Conservation (phyloP, 257 asterid genomes). For the Rauvolfia tetraphylla region DNA sequence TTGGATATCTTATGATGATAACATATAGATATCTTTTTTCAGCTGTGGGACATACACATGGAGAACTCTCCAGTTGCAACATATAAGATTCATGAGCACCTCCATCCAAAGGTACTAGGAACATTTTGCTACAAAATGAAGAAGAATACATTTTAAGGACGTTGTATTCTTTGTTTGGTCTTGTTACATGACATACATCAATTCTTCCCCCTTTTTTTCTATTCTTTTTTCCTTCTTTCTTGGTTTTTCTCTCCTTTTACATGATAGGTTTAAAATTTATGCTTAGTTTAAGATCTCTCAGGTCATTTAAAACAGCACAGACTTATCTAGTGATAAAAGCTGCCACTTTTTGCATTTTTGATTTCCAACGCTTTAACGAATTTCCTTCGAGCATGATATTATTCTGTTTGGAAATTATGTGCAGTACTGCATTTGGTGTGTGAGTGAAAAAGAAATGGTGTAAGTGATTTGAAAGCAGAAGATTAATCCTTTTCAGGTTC, state of each 20-base stretch:
- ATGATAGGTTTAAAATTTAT: background rate
- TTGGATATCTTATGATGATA: background rate
- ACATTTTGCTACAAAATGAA: constrained; percentile 8
- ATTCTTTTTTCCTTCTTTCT: background rate
- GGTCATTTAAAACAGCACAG: background rate
- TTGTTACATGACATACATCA: background rate
- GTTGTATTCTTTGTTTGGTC: background rate
- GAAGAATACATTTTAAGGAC: background rate
- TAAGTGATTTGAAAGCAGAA: background rate
- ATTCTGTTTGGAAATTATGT: background rate
- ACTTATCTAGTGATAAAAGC: background rate
- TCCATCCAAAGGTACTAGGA: constrained; percentile 61
- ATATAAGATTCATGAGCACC: constrained; percentile 59
- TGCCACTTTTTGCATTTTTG: background rate
- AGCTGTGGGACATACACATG: constrained; percentile 79
- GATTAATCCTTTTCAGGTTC: background rate
- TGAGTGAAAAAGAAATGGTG: background rate
- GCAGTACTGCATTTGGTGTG: background rate
- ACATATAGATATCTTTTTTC: constrained; percentile 19
- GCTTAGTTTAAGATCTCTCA: background rate
- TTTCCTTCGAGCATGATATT: background rate
- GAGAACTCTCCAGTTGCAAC: constrained; percentile 61
- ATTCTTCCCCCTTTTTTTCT: background rate
- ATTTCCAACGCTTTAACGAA: background rate
- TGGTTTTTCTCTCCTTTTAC: background rate